phyloP scores from a whole-genome alignment of 1,284 basidiomycete genomes.

The Rhodotorula sp. region DNA sequence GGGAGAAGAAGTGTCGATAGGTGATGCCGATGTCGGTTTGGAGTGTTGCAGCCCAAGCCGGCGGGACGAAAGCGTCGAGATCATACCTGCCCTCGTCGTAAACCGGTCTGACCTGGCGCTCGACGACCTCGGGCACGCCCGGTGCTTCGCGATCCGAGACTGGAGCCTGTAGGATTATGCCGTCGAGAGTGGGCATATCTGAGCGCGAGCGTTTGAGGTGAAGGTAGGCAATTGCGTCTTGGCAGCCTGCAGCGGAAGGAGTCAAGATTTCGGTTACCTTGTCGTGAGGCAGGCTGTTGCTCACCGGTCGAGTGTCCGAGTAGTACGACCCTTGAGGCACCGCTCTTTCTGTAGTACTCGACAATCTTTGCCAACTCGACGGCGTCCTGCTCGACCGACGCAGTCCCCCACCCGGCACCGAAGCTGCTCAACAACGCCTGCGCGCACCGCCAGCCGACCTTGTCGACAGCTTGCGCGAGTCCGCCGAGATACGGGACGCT shows the following conservation, averaged over 20 bases:
- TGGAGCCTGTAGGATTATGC: slow-evolving; percentile 12
- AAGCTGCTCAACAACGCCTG: not conserved
- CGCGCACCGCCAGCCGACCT: not conserved
- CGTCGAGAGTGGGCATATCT: not conserved
- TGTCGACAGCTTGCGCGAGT: not conserved
- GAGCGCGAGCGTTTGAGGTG: not conserved
- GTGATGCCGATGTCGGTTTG: not conserved
- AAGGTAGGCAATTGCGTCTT: slow-evolving; percentile 18
- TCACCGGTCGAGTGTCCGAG: slow-evolving; percentile 10
- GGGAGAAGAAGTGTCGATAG: not conserved
- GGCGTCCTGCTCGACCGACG: slow-evolving; percentile 6
- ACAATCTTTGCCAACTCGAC: not conserved
- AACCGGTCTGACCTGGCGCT: too few species aligned
- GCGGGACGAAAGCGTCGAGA: not conserved
- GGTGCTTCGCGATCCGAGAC: slow-evolving; percentile 13
- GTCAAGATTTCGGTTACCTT: too few species aligned
- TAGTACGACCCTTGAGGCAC: not conserved
- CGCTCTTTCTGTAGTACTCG: not conserved
- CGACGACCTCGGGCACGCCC: not conserved
- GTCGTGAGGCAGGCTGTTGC: not conserved
- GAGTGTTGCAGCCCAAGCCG: not conserved
- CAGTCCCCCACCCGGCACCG: not conserved
- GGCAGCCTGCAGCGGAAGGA: not conserved
- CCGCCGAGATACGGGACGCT: not conserved
- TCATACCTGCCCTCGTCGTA: not conserved